phyloP scores from a whole-genome alignment of 2,329 filamentous ascomycete genomes.

The Penicillium italicum region DNA sequence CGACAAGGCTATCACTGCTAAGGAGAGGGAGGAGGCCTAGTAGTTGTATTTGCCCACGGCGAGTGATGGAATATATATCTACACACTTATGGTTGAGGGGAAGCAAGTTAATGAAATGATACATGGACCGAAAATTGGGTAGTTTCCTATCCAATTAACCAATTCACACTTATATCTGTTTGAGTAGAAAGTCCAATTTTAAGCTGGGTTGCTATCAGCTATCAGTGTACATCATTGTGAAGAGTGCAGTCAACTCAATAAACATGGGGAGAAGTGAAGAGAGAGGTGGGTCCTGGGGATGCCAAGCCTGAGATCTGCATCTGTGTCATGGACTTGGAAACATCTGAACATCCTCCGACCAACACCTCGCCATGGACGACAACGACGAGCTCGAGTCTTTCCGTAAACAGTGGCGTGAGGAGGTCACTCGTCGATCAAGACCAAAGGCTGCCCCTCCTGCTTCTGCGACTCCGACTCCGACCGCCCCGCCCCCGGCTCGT shows the following conservation, averaged over 20 bases:
- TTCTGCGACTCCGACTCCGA: slow-evolving; percentile 9
- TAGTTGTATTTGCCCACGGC: not conserved
- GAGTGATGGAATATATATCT: not conserved
- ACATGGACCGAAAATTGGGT: not conserved
- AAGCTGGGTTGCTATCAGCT: not conserved
- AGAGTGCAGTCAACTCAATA: not conserved
- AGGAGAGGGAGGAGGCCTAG: not conserved
- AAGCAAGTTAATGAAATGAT: not conserved
- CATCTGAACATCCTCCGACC: not conserved
- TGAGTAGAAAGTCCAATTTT: not conserved
- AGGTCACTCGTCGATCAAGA: slow-evolving; percentile 58
- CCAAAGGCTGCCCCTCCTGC: slow-evolving; percentile 16
- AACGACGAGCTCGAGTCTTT: slow-evolving; percentile 80
- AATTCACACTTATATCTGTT: not conserved
- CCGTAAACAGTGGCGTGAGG: slow-evolving; percentile 78
- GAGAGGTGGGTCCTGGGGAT: not conserved
- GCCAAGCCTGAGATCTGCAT: not conserved
- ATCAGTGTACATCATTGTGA: too few relatives aligned
- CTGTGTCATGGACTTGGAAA: not conserved
- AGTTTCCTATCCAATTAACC: not conserved
- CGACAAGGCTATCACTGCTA: not conserved
- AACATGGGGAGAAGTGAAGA: not conserved
- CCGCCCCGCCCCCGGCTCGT: slow-evolving; percentile 25
- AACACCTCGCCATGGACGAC: slow-evolving; percentile 36
- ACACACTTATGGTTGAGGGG: not conserved